These are phyloP conservation scores for Rhodotorula sphaerocarpa DNA, from an alignment of 768 basidiomycete species.

Conservation along the genomic window DNA sequence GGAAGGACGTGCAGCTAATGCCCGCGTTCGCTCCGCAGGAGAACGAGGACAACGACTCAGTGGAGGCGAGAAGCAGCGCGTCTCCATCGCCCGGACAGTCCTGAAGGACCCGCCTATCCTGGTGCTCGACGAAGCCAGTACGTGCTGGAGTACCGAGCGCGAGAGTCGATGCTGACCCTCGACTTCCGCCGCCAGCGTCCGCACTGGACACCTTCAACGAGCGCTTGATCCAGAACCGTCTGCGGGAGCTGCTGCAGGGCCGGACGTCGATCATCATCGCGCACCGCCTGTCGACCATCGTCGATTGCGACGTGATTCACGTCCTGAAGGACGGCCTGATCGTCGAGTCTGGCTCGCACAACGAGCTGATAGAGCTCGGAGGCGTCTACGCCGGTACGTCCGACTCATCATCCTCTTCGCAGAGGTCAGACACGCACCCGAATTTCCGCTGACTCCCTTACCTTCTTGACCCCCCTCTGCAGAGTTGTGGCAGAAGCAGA, in stretches of 20 bases:
- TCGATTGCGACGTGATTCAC: slow-evolving; percentile 65
- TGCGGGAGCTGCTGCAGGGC: slow-evolving; percentile 61
- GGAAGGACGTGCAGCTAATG: too few species aligned
- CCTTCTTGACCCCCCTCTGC: not conserved
- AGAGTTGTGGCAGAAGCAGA: slow-evolving; percentile 31
- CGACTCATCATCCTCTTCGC: too few species aligned
- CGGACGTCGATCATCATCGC: slow-evolving; percentile 31
- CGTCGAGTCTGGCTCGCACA: slow-evolving; percentile 58
- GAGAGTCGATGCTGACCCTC: slow-evolving; percentile 8
- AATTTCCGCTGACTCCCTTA: not conserved
- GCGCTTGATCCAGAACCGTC: slow-evolving; percentile 76
- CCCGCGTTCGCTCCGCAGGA: not conserved
- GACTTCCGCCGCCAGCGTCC: slow-evolving; percentile 33
- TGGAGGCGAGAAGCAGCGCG: slow-evolving; percentile 58
- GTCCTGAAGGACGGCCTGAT: slow-evolving; percentile 86
- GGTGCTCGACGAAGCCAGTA: slow-evolving; percentile 12
- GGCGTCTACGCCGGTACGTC: slow-evolving; percentile 29
- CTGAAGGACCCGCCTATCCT: slow-evolving; percentile 57
- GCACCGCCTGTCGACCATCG: slow-evolving; percentile 49
- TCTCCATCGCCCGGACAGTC: slow-evolving; percentile 72
- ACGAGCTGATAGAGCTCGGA: slow-evolving; percentile 21
- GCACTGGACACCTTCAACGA: slow-evolving; percentile 86
- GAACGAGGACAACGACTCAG: slow-evolving; percentile 75
- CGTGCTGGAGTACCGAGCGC: not conserved
- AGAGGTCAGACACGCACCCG: too few species aligned